These are phyloP conservation scores for Mitragyna speciosa DNA, from an alignment of 257 asterid species.

Conservation along the genomic window DNA sequence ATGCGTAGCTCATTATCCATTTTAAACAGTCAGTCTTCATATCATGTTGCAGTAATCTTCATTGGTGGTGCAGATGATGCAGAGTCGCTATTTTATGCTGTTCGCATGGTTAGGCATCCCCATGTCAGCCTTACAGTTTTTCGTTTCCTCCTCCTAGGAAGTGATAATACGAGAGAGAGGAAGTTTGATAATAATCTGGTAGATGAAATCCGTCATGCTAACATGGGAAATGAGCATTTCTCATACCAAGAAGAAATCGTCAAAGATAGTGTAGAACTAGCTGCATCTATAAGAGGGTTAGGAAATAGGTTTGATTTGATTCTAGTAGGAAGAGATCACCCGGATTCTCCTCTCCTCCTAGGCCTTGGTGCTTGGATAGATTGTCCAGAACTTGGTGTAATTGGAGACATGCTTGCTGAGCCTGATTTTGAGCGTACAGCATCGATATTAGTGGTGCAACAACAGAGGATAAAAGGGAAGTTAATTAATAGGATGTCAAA, in stretches of 20 bases:
- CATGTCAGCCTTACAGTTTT: conserved; percentile 55
- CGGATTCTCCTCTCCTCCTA: conserved; percentile 52
- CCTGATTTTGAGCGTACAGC: conserved; percentile 55
- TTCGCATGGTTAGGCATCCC: conserved; percentile 57
- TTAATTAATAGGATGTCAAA: conserved; percentile 34
- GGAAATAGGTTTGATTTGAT: conserved; percentile 52
- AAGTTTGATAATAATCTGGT: conserved; percentile 51
- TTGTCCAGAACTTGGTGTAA: conserved; percentile 80
- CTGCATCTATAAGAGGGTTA: conserved; percentile 43
- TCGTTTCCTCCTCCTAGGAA: conserved; percentile 62
- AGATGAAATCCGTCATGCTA: conserved; percentile 57
- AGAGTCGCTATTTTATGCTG: conserved; percentile 66
- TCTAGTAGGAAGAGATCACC: conserved; percentile 63
- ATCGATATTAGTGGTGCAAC: conserved; percentile 79
- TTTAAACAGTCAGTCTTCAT: conserved; percentile 44
- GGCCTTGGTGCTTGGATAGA: conserved; percentile 84
- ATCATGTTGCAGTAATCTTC: conserved; percentile 57
- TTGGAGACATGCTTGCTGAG: conserved; percentile 72
- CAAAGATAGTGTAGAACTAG: conserved; percentile 65
- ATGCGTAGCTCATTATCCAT: conserved; percentile 45
- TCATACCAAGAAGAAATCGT: conserved; percentile 67
- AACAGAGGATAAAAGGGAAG: conserved; percentile 56
- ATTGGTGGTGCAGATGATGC: conserved; percentile 79
- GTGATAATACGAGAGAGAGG: conserved; percentile 59
- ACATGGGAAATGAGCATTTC: conserved; percentile 52